phyloP scores from a whole-genome alignment of 345 rosid genomes.

The Hibiscus tridactylites region DNA sequence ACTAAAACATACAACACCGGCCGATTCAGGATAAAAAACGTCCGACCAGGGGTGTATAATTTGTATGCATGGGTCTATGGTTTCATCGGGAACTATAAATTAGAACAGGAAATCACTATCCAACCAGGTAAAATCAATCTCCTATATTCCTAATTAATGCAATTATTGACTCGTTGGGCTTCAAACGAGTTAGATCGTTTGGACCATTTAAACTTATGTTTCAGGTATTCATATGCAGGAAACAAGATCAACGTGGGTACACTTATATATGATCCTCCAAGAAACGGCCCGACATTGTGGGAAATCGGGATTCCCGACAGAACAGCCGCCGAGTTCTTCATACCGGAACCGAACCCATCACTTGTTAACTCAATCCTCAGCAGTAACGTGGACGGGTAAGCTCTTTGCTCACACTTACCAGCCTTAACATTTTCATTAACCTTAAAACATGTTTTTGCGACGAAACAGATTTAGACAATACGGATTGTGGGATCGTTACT shows the following conservation, averaged over 20 bases:
- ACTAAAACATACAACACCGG: conserved; percentile 42
- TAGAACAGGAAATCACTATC: conserved; percentile 27
- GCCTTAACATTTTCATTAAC: neutral
- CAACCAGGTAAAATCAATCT: conserved; percentile 37
- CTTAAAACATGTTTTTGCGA: neutral
- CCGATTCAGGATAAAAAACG: neutral
- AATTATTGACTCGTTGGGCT: neutral
- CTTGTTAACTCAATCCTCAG: conserved; percentile 35
- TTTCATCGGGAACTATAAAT: conserved; percentile 53
- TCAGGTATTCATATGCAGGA: conserved; percentile 32
- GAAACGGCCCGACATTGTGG: conserved; percentile 65
- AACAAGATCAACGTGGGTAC: conserved; percentile 29
- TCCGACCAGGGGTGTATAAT: conserved; percentile 53
- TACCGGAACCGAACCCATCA: conserved; percentile 57
- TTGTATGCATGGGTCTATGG: conserved; percentile 72
- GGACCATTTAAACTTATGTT: too few relatives aligned
- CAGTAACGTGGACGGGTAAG: conserved; percentile 28
- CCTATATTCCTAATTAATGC: neutral
- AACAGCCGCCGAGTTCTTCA: conserved; percentile 58
- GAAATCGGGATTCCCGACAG: conserved; percentile 82
- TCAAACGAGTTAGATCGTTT: neutral
- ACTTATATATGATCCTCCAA: conserved; percentile 36
- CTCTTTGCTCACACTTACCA: neutral
- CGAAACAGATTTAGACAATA: conserved; percentile 61
- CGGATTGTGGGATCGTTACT: conserved; percentile 65